These are phyloP conservation scores for Ceratocystis lukuohia DNA, from an alignment of 2,329 filamentous ascomycete genomes.

Conservation along the genomic window DNA sequence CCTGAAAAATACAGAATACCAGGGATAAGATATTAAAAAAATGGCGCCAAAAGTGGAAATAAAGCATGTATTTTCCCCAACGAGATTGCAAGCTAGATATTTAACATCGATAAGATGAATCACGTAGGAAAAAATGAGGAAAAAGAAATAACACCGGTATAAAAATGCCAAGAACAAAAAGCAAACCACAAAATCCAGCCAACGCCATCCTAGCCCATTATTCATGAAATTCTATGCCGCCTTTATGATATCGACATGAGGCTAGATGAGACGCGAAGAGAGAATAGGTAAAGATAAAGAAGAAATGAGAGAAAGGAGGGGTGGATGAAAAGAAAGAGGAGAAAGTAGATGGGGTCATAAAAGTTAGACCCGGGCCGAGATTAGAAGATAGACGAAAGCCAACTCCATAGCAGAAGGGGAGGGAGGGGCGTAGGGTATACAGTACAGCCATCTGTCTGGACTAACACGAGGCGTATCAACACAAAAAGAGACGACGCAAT, in stretches of 20 bases:
- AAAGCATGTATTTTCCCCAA: neutral
- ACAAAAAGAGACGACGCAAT: too few species aligned
- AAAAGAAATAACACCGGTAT: constrained; percentile 3
- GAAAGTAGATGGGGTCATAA: neutral
- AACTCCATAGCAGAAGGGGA: too few species aligned
- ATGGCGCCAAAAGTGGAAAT: neutral
- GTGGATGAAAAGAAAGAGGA: neutral
- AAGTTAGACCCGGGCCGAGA: too few species aligned
- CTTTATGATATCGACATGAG: constrained; percentile 12
- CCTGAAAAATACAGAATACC: neutral
- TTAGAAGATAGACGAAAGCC: too few species aligned
- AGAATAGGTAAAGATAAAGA: constrained; percentile 1
- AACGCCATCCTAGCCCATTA: constrained; percentile 12
- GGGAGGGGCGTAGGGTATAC: too few species aligned
- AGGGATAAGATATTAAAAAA: neutral
- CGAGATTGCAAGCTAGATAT: neutral
- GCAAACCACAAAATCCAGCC: constrained; percentile 8
- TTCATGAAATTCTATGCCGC: constrained; percentile 12
- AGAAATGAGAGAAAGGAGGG: neutral
- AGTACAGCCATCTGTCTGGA: neutral
- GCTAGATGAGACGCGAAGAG: constrained; percentile 3
- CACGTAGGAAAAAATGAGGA: neutral
- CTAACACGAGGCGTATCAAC: neutral
- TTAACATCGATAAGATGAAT: neutral
- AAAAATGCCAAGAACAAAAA: neutral